Conservation (phyloP, 2,329 filamentous ascomycete species). For the Botrytis tulipae region DNA sequence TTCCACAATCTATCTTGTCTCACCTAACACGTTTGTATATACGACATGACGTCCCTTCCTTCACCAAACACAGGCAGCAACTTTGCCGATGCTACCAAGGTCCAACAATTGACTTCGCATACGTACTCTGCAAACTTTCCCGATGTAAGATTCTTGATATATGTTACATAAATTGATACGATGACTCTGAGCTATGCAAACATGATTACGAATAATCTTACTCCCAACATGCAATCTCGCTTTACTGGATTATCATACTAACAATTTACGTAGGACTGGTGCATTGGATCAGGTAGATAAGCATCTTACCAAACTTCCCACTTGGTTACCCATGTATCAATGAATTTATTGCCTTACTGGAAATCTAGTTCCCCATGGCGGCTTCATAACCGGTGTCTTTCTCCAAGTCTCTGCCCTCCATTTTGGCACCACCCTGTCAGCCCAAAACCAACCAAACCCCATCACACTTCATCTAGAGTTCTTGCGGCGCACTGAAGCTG, state of each 20-base stretch:
- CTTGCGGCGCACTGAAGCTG: constrained; percentile 59
- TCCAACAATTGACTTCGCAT: constrained; percentile 51
- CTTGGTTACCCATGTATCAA: constrained; percentile 9
- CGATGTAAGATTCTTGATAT: constrained; percentile 30
- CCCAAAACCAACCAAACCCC: constrained; percentile 60
- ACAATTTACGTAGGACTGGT: constrained; percentile 49
- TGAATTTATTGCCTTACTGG: constrained; percentile 13
- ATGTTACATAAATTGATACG: not conserved
- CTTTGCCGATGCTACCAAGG: constrained; percentile 45
- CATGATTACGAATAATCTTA: not conserved
- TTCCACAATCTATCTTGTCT: not conserved
- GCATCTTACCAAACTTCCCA: not conserved
- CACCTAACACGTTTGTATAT: not conserved
- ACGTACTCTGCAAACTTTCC: constrained; percentile 56
- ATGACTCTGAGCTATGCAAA: not conserved
- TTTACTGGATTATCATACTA: not conserved
- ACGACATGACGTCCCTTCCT: constrained; percentile 9
- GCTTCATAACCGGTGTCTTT: constrained; percentile 64
- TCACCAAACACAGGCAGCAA: constrained; percentile 7
- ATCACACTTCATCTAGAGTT: constrained; percentile 65
- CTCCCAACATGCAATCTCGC: not conserved
- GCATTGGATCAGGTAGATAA: constrained; percentile 59
- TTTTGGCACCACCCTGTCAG: constrained; percentile 55
- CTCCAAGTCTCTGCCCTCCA: constrained; percentile 58
- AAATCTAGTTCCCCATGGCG: constrained; percentile 64